A percentile compares a stretch with the other conserved stretches of the same genome.
phyloP scores from a whole-genome alignment of 2,329 filamentous ascomycete genomes.

The Nemania serpens region DNA sequence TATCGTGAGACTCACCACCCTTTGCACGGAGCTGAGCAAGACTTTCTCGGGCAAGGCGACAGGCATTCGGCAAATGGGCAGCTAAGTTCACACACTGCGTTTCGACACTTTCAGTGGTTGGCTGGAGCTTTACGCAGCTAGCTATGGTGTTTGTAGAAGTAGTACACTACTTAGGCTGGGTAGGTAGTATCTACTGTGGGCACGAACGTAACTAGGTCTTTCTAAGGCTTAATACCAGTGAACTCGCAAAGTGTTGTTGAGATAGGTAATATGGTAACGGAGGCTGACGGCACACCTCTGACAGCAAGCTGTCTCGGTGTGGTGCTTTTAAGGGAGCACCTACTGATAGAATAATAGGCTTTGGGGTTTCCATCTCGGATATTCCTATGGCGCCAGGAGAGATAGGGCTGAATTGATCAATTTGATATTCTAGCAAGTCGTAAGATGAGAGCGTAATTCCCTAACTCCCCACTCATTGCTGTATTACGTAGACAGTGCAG shows the following conservation, averaged over 20 bases:
- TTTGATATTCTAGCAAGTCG: neutral
- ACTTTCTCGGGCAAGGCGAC: conserved; percentile 5
- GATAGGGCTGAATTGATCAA: neutral
- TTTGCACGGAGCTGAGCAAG: conserved; percentile 3
- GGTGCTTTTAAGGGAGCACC: neutral
- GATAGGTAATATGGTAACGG: no score
- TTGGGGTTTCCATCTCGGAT: neutral
- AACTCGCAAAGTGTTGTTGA: no score
- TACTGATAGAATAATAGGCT: neutral
- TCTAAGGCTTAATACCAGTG: no score
- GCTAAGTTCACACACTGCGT: neutral
- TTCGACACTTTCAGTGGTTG: conserved; percentile 8
- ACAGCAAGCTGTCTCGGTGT: no score
- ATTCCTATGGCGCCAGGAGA: neutral
- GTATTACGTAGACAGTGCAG: conserved; percentile 1
- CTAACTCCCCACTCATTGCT: neutral
- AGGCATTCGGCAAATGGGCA: neutral
- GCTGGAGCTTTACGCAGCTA: no score
- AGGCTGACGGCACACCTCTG: no score
- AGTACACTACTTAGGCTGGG: no score
- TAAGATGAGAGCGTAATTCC: conserved; percentile 4
- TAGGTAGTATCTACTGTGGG: no score
- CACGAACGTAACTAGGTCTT: no score
- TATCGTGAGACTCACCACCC: conserved; percentile 14
- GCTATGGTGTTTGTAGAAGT: no score